phyloP scores from a whole-genome alignment of 495 filamentous ascomycete genomes.

The Annulohypoxylon stygium region DNA sequence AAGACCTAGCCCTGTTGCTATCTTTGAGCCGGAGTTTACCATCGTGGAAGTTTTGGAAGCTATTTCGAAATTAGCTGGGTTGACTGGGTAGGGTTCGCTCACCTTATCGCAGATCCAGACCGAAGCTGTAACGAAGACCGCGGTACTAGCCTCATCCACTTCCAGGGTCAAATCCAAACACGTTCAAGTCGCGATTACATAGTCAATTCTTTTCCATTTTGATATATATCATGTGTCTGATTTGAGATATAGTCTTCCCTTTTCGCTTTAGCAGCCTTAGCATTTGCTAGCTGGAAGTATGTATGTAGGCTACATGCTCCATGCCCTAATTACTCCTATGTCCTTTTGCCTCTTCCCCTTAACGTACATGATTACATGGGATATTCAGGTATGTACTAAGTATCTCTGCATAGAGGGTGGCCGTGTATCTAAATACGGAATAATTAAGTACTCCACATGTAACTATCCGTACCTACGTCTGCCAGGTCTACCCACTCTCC shows the following conservation, averaged over 20 bases:
- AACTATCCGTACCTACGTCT: slow-evolving; percentile 20
- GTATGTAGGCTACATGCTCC: background rate
- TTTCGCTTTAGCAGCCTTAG: background rate
- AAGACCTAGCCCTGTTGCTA: background rate
- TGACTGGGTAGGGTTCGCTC: background rate
- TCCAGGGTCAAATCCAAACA: slow-evolving; percentile 1
- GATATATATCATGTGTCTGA: background rate
- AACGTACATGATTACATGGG: background rate
- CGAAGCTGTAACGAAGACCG: slow-evolving; percentile 3
- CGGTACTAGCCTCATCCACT: background rate
- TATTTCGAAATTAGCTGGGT: slow-evolving; percentile 2
- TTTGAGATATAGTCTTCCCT: background rate
- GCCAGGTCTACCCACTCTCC: slow-evolving; percentile 4
- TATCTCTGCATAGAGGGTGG: slow-evolving; percentile 10
- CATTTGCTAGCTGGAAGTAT: background rate
- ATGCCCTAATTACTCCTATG: no score
- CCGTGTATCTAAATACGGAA: slow-evolving; percentile 11
- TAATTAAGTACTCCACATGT: slow-evolving; percentile 16
- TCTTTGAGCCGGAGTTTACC: background rate
- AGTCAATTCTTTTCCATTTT: background rate
- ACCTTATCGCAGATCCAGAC: slow-evolving; percentile 10
- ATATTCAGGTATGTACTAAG: background rate
- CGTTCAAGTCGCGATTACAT: background rate
- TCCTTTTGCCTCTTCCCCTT: background rate
- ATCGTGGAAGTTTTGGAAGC: background rate